A percentile compares a stretch with the other conserved stretches of the same genome.
These are phyloP conservation scores for Ceraceosorus guamensis DNA, from an alignment of 1,284 basidiomycete genomes.

Conservation along the genomic window DNA sequence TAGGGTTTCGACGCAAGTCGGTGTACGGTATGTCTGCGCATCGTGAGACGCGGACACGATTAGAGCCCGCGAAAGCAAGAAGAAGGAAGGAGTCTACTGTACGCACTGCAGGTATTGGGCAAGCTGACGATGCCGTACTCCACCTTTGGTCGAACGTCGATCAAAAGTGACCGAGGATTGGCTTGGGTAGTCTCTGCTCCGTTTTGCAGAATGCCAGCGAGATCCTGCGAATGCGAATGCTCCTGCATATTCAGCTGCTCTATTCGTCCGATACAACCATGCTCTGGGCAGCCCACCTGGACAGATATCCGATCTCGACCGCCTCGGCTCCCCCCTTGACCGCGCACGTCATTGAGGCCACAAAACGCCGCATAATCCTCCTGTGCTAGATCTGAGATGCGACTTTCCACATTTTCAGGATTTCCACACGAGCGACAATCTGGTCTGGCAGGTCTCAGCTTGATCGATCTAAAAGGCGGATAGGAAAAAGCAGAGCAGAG, in stretches of 20 bases:
- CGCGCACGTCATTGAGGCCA: too few relatives aligned
- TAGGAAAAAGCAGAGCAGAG: too few relatives aligned
- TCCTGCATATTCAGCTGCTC: background rate
- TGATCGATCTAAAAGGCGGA: too few relatives aligned
- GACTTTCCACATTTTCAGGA: too few relatives aligned
- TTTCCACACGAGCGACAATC: too few relatives aligned
- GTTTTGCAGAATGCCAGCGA: conserved; percentile 17
- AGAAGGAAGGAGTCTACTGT: background rate
- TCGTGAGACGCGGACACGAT: background rate
- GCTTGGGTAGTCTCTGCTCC: background rate
- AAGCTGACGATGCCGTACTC: conserved; percentile 84
- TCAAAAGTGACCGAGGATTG: conserved; percentile 48
- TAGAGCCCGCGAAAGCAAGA: background rate
- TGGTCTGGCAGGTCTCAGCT: too few relatives aligned
- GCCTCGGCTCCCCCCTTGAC: too few relatives aligned
- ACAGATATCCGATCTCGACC: too few relatives aligned
- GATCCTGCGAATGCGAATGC: background rate
- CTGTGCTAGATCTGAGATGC: too few relatives aligned
- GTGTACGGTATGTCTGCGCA: conserved; percentile 62
- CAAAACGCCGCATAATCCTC: too few relatives aligned
- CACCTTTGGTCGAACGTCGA: conserved; percentile 74
- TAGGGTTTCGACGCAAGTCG: conserved; percentile 59
- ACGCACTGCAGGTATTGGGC: conserved; percentile 67
- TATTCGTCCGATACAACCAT: background rate
- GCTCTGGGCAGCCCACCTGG: background rate